phyloP scores from a whole-genome alignment of 2,329 filamentous ascomycete genomes.

The Aspergillus versicolor region DNA sequence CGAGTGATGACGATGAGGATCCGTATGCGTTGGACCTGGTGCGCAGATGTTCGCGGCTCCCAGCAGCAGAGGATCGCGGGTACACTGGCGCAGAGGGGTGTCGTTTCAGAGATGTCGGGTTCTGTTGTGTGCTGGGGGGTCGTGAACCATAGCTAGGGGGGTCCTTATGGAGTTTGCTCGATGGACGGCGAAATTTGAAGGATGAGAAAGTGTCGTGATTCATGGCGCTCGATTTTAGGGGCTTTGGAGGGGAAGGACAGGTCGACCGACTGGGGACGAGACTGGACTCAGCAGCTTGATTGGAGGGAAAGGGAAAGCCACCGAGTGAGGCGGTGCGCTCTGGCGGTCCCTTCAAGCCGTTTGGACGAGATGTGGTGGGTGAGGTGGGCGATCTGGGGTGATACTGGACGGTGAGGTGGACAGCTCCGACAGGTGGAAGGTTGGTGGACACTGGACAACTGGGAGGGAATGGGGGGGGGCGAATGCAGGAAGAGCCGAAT shows the following conservation, averaged over 20 bases:
- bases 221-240: constrained; percentile 34
- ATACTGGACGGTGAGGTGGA: constrained; percentile 21
- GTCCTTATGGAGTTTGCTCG: constrained; percentile 47
- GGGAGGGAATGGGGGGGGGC: constrained; percentile 17
- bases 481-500: constrained; percentile 22
- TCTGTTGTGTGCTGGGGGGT: constrained; percentile 45
- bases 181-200: constrained; percentile 41
- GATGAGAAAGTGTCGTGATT: constrained; percentile 37
- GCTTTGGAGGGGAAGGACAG: constrained; percentile 26
- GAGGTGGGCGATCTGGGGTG: constrained; percentile 10
- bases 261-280: constrained; percentile 19
- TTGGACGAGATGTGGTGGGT: constrained; percentile 13
- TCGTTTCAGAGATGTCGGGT: constrained; percentile 44
- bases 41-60: constrained; percentile 43
- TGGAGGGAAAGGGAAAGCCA: constrained; percentile 25
- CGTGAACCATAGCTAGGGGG: constrained; percentile 42
- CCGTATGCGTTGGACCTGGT: constrained; percentile 48
- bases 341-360: constrained; percentile 19
- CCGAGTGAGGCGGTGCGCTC: constrained; percentile 26
- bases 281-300: constrained; percentile 19
- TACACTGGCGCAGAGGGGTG: constrained; percentile 49
- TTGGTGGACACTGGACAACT: constrained; percentile 9
- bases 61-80: constrained; percentile 41
- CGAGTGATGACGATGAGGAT: constrained; percentile 50
- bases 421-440: constrained; percentile 13